Evolutionary conservation across 2,329 filamentous ascomycete species (phyloP).

Genomic region (Fusarium coicis): DNA sequence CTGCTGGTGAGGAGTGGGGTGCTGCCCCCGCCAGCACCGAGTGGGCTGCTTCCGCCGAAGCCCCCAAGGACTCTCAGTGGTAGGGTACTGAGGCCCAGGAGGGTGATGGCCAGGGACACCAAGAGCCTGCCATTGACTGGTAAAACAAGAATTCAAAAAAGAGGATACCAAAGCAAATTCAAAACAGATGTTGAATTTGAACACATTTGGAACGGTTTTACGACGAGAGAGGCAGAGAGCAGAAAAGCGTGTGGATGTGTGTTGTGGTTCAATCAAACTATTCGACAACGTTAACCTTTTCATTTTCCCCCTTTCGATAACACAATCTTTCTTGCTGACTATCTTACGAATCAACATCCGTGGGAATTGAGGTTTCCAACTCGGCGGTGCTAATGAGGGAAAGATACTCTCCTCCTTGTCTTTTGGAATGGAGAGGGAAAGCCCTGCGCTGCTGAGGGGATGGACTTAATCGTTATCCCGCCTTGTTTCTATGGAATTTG

Average conservation of each 20-base stretch:
- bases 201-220: constrained; percentile 17
- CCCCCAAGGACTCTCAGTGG: constrained; percentile 67
- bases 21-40: constrained; percentile 72
- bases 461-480: constrained; percentile 91
- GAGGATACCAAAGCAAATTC: constrained; percentile 31
- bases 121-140: constrained; percentile 16
- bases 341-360: constrained; percentile 30
- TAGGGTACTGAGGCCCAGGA: constrained; percentile 50
- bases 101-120: neutral
- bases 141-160: constrained; percentile 33
- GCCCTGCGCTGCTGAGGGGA: constrained; percentile 91
- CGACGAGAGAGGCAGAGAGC: constrained; percentile 30
- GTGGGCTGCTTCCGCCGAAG: constrained; percentile 72
- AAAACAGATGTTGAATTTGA: constrained; percentile 22
- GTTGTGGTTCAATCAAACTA: constrained; percentile 40
- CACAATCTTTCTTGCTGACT: constrained; percentile 40
- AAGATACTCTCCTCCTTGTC: constrained; percentile 81
- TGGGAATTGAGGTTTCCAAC: constrained; percentile 57
- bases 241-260: constrained; percentile 36
- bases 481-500: constrained; percentile 47
- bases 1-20: constrained; percentile 71
- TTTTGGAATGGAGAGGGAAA: constrained; percentile 78
- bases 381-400: constrained; percentile 96
- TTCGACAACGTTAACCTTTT: constrained; percentile 38
- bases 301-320: constrained; percentile 8